A percentile compares a stretch with the other conserved stretches of the same genome.
Conservation (phyloP, 371 early-diverging fungal genomes). For the Rhizopus sp. region DNA sequence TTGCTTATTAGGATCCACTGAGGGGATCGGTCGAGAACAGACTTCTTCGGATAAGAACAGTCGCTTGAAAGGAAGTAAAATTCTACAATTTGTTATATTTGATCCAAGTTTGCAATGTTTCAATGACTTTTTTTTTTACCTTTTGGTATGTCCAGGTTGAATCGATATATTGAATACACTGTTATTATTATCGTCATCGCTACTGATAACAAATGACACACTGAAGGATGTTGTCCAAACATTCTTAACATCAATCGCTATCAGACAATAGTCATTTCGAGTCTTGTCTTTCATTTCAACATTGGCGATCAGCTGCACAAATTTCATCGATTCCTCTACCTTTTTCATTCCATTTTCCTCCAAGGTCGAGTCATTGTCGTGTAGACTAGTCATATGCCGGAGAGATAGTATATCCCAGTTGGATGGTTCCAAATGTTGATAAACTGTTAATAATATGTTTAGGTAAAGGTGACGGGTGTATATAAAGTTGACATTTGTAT, state of each 20-base stretch:
- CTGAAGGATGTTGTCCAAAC: constrained; percentile 71
- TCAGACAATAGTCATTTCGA: constrained; percentile 68
- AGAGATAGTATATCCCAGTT: constrained; percentile 71
- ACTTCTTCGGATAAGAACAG: constrained; percentile 55
- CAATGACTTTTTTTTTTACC: constrained; percentile 19
- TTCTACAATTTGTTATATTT: constrained; percentile 34
- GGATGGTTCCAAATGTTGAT: constrained; percentile 61
- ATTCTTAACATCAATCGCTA: constrained; percentile 82
- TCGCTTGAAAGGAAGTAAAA: constrained; percentile 70
- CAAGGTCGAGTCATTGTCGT: neutral
- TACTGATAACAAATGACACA: constrained; percentile 57
- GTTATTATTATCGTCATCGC: constrained; percentile 33
- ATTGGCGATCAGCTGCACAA: constrained; percentile 10
- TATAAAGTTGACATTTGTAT: constrained; percentile 11
- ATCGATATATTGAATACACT: constrained; percentile 27
- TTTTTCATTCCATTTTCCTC: neutral
- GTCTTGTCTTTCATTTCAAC: constrained; percentile 15
- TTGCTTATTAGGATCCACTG: constrained; percentile 72
- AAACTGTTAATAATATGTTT: constrained; percentile 74
- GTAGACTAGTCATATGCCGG: constrained; percentile 31
- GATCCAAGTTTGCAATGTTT: too few species aligned
- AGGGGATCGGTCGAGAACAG: constrained; percentile 64
- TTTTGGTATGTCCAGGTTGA: constrained; percentile 41
- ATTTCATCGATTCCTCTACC: constrained; percentile 14
- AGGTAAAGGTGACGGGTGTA: constrained; percentile 72